Evolutionary conservation across 169 alveolate genomes (phyloP).

Genomic region (Toxoplasma gondii): DNA sequence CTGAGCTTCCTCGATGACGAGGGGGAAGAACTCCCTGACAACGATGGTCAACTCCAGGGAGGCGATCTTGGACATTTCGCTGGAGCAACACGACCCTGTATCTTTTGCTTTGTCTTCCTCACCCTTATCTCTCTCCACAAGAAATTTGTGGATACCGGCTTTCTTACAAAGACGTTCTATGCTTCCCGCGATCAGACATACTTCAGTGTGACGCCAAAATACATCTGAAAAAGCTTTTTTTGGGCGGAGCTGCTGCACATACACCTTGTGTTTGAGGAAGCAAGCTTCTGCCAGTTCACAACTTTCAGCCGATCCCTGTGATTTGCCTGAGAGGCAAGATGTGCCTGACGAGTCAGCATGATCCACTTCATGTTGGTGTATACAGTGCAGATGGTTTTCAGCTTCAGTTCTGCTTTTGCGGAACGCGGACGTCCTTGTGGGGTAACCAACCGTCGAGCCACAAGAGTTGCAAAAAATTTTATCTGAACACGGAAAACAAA

Average conservation of each 20-base stretch:
- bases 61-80: not conserved
- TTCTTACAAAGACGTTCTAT: not conserved
- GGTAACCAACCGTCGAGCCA: not conserved
- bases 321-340: not conserved
- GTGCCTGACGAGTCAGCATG: not conserved
- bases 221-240: not conserved
- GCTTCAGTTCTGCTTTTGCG: not conserved
- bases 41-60: not conserved
- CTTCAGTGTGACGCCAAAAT: not conserved
- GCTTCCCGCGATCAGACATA: not conserved
- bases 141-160: not conserved
- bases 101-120: not conserved
- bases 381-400: not conserved
- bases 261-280: not conserved
- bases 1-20: not conserved
- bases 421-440: not conserved
- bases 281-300: not conserved
- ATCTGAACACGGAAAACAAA: not conserved
- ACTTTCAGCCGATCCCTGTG: not conserved
- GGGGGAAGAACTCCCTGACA: slow-evolving; percentile 1
- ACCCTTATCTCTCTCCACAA: not conserved
- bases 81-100: not conserved
- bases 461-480: not conserved
- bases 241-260: not conserved
- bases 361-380: not conserved